These are phyloP conservation scores for Mortierella sp. DNA, from an alignment of 371 early-diverging fungal genomes.

Conservation along the genomic window DNA sequence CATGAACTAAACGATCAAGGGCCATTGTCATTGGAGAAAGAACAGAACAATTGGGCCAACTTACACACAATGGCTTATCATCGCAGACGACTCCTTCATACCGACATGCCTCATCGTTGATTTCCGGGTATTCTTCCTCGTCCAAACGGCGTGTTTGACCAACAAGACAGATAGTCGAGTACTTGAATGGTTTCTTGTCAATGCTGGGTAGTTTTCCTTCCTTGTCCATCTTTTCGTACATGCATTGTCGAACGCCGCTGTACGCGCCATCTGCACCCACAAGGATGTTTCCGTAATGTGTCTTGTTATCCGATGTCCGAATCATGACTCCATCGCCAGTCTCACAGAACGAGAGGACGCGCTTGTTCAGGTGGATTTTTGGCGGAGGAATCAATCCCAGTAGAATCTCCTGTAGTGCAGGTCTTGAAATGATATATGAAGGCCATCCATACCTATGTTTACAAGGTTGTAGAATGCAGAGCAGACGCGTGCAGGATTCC, in stretches of 20 bases:
- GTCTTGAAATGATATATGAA: slow-evolving; percentile 12
- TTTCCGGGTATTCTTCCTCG: neutral
- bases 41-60: too few relatives aligned
- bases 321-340: slow-evolving; percentile 7
- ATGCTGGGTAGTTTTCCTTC: slow-evolving; percentile 2
- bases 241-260: slow-evolving; percentile 12
- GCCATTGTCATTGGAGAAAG: too few relatives aligned
- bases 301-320: slow-evolving; percentile 10
- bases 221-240: slow-evolving; percentile 14
- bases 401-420: slow-evolving; percentile 10
- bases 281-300: slow-evolving; percentile 10
- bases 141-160: slow-evolving; percentile 11
- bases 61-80: slow-evolving; percentile 1
- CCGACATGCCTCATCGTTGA: neutral
- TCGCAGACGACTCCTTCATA: slow-evolving; percentile 1
- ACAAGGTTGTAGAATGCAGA: neutral
- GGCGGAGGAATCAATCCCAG: slow-evolving; percentile 4
- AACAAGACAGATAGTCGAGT: slow-evolving; percentile 11
- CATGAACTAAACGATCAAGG: too few relatives aligned
- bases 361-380: slow-evolving; percentile 15
- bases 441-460: slow-evolving; percentile 11
- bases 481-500: neutral
- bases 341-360: slow-evolving; percentile 5
- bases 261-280: slow-evolving; percentile 24
- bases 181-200: slow-evolving; percentile 6